Percentiles rank a stretch among this genome's conserved stretches.
These are phyloP conservation scores for Astrephomene gubernaculifera DNA, from an alignment of 139 green algal genomes.

Conservation along the genomic window DNA sequence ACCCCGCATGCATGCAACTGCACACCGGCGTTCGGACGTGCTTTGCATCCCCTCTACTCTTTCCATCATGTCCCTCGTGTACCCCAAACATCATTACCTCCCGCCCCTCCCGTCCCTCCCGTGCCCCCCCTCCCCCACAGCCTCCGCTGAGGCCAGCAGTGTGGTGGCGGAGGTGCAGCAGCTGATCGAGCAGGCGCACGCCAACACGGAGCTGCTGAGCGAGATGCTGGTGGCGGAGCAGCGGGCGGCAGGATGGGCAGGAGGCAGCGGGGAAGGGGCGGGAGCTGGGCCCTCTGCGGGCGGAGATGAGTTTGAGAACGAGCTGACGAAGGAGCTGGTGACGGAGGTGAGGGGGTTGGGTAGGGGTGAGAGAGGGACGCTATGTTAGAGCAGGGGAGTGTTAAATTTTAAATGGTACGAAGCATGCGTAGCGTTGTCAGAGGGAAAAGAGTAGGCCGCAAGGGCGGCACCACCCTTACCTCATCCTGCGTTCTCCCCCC, in stretches of 20 bases:
- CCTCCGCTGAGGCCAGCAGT: neutral
- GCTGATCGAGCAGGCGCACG: conserved; percentile 58
- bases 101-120: too few relatives aligned
- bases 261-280: neutral
- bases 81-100: too few relatives aligned
- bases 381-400: too few relatives aligned
- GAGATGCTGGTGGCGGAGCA: conserved; percentile 59
- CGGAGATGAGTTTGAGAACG: conserved; percentile 53
- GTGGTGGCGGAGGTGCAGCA: conserved; percentile 30
- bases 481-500: too few relatives aligned
- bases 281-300: neutral
- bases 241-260: too few relatives aligned
- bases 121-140: neutral
- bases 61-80: neutral
- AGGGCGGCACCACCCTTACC: too few relatives aligned
- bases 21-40: neutral
- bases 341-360: conserved; percentile 44
- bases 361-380: too few relatives aligned
- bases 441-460: too few relatives aligned
- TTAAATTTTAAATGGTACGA: too few relatives aligned
- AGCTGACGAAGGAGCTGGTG: conserved; percentile 56
- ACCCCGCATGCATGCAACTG: neutral
- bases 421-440: too few relatives aligned
- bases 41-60: neutral
- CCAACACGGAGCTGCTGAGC: conserved; percentile 61